Evolutionary conservation across 495 filamentous ascomycete species (phyloP).

Genomic region (Aspergillus carlsbadensis): DNA sequence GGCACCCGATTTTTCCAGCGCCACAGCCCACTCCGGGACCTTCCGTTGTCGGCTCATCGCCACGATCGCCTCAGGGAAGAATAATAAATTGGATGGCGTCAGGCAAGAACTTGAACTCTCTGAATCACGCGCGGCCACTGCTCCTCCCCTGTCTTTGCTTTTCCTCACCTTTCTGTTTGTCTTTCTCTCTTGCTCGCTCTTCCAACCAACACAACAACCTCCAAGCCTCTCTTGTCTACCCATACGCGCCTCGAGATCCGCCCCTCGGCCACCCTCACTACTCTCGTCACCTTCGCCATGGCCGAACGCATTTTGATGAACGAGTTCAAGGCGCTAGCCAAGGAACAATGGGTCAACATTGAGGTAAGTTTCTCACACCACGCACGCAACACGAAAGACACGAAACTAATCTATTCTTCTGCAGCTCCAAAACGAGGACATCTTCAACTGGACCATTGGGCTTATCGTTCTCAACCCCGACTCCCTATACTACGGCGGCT

Average conservation of each 20-base stretch:
- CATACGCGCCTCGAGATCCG: neutral
- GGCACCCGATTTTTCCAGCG: too few relatives aligned
- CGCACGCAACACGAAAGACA: neutral
- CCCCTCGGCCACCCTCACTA: neutral
- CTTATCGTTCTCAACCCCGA: conserved; percentile 91
- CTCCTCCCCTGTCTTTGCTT: neutral
- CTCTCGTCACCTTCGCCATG: conserved; percentile 28
- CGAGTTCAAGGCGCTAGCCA: conserved; percentile 77
- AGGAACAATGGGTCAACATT: conserved; percentile 93
- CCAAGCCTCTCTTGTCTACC: neutral
- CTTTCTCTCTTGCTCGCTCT: neutral
- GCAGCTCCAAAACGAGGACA: conserved; percentile 69
- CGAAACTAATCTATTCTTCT: neutral
- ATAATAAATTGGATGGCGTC: conserved; percentile 1
- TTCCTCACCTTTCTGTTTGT: neutral
- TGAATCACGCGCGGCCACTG: neutral
- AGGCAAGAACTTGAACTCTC: neutral
- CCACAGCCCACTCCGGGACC: conserved; percentile 17
- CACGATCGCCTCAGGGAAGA: neutral
- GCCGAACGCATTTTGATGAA: conserved; percentile 85
- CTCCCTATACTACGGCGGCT: conserved; percentile 87
- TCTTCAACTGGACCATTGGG: conserved; percentile 83
- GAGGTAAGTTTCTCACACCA: conserved; percentile 51
- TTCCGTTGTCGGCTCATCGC: conserved; percentile 14
- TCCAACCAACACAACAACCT: neutral